Base-by-base conservation (phyloP, 1,284 basidiomycete species). In the Lignosus rhinocerotis region DNA sequence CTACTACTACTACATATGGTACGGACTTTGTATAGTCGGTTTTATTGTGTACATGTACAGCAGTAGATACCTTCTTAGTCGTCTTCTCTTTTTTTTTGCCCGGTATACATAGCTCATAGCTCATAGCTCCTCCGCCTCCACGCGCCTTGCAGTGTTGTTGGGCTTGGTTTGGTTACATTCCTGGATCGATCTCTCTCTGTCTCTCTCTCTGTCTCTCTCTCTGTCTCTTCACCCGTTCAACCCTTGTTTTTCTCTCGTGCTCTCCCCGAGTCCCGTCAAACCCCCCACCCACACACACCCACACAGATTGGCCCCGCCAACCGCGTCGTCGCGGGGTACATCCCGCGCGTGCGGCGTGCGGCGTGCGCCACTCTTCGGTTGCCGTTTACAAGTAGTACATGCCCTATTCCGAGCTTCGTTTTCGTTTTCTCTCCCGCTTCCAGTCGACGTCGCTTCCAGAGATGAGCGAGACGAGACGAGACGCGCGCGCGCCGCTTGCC, bases 1-100 rank as follows among this genome's bases (percentile, higher is more conserved):
- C 39, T 44, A 48, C 56, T 17, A 54, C 36, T 41, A 55, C 57
- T 52, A 36, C 56, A 45, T 63, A 64, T 50, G 62, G 55, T 61
- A 61, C 60, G 62, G 62, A 64, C 63, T 56, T 32, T 64, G 60
- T 64, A 64, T 64, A 64, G 63, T 61, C 60, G 63, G 53, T 56
- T 25, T 61, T 57, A 58, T 60, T 59, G 59, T 64, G 63, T 64
- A 61, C 60, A 38, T 56, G 60, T 64, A 64, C 54, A 60, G 60
- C 62, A 64, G 60, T 60, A 60, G 56, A 64, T 61, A 64, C 60
- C 58, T n/a, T 60, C 60, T 14, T 64, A 64, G 63, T 64, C 53
- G 55, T n/a, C n/a, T n/a, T n/a, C n/a, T n/a, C 49, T 59, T 55
- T 59, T 54, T 59, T 55, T 58, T 54, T n/a, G n/a, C n/a, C n/a